These are phyloP conservation scores for Hypoxylon cercidicola DNA, from an alignment of 495 filamentous ascomycete genomes.

Conservation along the genomic window DNA sequence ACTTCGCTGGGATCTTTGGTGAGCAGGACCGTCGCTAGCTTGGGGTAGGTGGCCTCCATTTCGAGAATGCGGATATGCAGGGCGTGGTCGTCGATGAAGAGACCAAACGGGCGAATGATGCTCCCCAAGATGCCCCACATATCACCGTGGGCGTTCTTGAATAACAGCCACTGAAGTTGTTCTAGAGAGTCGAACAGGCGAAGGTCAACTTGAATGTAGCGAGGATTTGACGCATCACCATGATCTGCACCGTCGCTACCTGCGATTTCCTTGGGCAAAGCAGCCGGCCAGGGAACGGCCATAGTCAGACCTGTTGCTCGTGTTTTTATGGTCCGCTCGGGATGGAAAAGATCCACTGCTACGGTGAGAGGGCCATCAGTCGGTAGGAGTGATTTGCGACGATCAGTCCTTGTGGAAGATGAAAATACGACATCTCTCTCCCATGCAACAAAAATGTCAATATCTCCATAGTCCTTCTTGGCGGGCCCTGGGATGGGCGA, in stretches of 20 bases:
- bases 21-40: slow-evolving; percentile 65
- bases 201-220: slow-evolving; percentile 73
- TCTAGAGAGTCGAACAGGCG: slow-evolving; percentile 56
- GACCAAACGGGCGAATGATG: slow-evolving; percentile 67
- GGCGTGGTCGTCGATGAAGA: slow-evolving; percentile 69
- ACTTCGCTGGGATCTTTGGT: slow-evolving; percentile 62
- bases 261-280: slow-evolving; percentile 14
- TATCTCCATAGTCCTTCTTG: slow-evolving; percentile 66
- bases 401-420: not conserved
- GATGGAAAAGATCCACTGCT: slow-evolving; percentile 41
- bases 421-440: slow-evolving; percentile 46
- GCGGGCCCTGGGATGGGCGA: slow-evolving; percentile 65
- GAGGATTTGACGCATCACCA: slow-evolving; percentile 5
- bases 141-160: slow-evolving; percentile 72
- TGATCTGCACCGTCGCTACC: not conserved
- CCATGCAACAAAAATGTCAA: slow-evolving; percentile 66
- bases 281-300: slow-evolving; percentile 62
- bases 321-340: slow-evolving; percentile 43
- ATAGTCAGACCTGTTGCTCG: slow-evolving; percentile 49
- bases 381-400: not conserved
- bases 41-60: slow-evolving; percentile 66
- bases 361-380: not conserved
- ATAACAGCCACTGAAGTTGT: slow-evolving; percentile 66
- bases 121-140: slow-evolving; percentile 72
- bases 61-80: slow-evolving; percentile 70